phyloP scores from a whole-genome alignment of 139 green algal species.

The Closterium sp. region DNA sequence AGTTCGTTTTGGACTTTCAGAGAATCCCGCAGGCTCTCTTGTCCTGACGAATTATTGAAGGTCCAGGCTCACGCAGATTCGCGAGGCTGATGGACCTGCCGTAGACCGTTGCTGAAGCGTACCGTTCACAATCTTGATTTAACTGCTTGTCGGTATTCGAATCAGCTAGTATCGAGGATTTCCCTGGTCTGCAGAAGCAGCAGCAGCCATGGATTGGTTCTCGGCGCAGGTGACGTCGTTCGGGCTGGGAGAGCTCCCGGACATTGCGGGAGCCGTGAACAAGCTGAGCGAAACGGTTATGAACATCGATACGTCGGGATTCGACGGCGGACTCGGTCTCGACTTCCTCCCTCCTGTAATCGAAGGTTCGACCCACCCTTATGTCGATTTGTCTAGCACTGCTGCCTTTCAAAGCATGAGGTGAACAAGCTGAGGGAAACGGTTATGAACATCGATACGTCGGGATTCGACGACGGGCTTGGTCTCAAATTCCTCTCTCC shows the following conservation, averaged over 20 bases:
- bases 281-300: constrained; percentile 46
- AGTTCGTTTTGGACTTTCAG: not conserved
- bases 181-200: not conserved
- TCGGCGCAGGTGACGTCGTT: not conserved
- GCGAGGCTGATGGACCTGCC: not conserved
- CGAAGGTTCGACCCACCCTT: not conserved
- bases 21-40: not conserved
- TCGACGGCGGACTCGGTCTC: constrained; percentile 3
- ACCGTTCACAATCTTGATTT: not conserved
- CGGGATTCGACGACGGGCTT: constrained; percentile 20
- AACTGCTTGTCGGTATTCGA: not conserved
- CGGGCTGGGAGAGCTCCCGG: constrained; percentile 27
- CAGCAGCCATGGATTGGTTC: not conserved
- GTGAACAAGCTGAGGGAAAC: constrained; percentile 48
- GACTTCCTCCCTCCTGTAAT: not conserved
- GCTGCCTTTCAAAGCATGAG: too few relatives aligned
- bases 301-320: constrained; percentile 40
- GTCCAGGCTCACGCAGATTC: not conserved
- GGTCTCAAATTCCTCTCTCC: not conserved
- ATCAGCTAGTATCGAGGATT: too few relatives aligned
- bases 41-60: not conserved
- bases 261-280: constrained; percentile 42
- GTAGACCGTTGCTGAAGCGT: not conserved
- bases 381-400: too few relatives aligned
- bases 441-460: constrained; percentile 40